Conservation (phyloP, 805 yeast species). For the Monosporozyma yasuniensis region DNA sequence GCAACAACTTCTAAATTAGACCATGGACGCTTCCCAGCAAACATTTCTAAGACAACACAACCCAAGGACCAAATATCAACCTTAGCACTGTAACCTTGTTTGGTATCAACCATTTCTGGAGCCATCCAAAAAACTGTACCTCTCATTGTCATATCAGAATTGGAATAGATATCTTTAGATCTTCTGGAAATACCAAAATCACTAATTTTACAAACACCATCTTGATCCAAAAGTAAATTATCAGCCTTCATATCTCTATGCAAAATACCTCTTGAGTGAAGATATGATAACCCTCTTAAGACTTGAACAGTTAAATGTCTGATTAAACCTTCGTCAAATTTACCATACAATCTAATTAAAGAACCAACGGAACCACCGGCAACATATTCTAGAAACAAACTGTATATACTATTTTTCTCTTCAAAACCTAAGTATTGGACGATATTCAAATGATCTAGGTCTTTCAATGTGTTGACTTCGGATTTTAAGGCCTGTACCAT, state of each 20-base stretch:
- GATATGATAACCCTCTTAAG: slow-evolving; percentile 72
- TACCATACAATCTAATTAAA: slow-evolving; percentile 71
- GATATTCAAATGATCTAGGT: slow-evolving; percentile 85
- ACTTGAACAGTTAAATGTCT: slow-evolving; percentile 71
- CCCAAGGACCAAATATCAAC: slow-evolving; percentile 98
- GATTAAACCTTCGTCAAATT: slow-evolving; percentile 71
- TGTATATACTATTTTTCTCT: slow-evolving; percentile 59
- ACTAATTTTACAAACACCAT: slow-evolving; percentile 90
- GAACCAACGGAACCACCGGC: slow-evolving; percentile 97
- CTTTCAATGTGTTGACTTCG: slow-evolving; percentile 90
- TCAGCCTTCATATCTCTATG: slow-evolving; percentile 97
- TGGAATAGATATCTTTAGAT: slow-evolving; percentile 75
- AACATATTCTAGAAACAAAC: slow-evolving; percentile 87
- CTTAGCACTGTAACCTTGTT: slow-evolving; percentile 93
- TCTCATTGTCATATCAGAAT: slow-evolving; percentile 96
- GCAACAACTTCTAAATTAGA: slow-evolving; percentile 89
- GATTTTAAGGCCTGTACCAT: slow-evolving; percentile 76
- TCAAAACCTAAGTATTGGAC: slow-evolving; percentile 96
- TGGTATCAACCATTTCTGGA: slow-evolving; percentile 91
- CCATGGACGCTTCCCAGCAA: slow-evolving; percentile 97
- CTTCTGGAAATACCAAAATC: slow-evolving; percentile 94
- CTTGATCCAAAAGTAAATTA: slow-evolving; percentile 75
- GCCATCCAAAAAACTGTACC: slow-evolving; percentile 99
- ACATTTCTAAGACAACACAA: slow-evolving; percentile 95
- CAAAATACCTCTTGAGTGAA: slow-evolving; percentile 78